Conservation (phyloP, 805 yeast genomes). For the Teunomyces kruisii region DNA sequence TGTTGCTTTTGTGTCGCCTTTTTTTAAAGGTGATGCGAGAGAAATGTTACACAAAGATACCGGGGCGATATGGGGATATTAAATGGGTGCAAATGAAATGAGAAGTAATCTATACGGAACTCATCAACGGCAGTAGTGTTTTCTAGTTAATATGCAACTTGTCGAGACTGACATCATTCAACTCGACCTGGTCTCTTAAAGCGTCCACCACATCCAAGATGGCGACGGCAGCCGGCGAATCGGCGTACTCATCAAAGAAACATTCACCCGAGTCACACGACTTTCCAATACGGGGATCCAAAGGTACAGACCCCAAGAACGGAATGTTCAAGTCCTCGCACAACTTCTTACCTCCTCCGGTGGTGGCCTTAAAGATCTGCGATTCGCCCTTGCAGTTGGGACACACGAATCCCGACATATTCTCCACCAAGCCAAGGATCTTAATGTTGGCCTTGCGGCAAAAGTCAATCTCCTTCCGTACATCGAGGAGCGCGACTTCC, state of each 20-base stretch:
- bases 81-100: background rate
- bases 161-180: constrained; percentile 1
- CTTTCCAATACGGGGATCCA: constrained; percentile 91
- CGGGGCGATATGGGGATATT: no score
- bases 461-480: constrained; percentile 92
- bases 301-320: constrained; percentile 88
- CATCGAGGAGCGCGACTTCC: constrained; percentile 93
- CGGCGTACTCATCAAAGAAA: constrained; percentile 80
- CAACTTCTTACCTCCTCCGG: constrained; percentile 90
- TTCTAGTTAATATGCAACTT: constrained; percentile 4
- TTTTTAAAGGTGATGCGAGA: background rate
- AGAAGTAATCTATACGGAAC: background rate
- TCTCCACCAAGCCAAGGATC: constrained; percentile 88
- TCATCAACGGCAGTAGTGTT: background rate
- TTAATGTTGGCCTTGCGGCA: constrained; percentile 88
- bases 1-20: no score
- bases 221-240: constrained; percentile 89
- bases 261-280: constrained; percentile 86
- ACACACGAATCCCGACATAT: constrained; percentile 98
- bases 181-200: constrained; percentile 25
- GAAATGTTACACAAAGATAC: background rate
- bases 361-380: constrained; percentile 87
- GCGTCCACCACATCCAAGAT: constrained; percentile 79
- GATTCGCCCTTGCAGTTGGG: constrained; percentile 91
- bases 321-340: constrained; percentile 78